These are phyloP conservation scores for Boletellus sp. DNA, from an alignment of 768 basidiomycete genomes.

Conservation along the genomic window DNA sequence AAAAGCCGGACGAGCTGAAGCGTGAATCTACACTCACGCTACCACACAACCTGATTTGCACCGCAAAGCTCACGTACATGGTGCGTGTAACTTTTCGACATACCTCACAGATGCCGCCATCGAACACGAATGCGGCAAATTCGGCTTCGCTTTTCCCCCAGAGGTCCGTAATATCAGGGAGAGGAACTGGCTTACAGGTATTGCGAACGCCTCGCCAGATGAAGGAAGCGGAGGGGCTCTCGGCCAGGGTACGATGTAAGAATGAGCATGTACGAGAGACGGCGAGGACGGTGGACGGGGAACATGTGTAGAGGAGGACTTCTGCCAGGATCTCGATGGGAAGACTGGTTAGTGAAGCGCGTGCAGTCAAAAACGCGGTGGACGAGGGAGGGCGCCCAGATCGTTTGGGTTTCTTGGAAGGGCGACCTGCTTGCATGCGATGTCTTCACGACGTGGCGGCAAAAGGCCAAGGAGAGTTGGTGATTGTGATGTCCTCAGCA, in stretches of 20 bases:
- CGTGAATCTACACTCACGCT: conserved; percentile 25
- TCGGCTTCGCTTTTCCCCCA: conserved; percentile 47
- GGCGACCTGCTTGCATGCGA: neutral
- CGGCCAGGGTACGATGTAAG: conserved; percentile 47
- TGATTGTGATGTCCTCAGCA: too few relatives aligned
- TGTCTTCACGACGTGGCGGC: too few relatives aligned
- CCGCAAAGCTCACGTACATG: conserved; percentile 47
- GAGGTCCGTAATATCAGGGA: conserved; percentile 41
- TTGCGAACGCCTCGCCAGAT: conserved; percentile 59
- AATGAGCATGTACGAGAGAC: conserved; percentile 55
- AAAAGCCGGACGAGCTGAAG: neutral
- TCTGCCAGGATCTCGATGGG: conserved; percentile 67
- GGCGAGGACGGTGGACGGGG: conserved; percentile 55
- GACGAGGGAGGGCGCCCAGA: neutral
- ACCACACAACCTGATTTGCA: conserved; percentile 45
- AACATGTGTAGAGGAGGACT: conserved; percentile 49
- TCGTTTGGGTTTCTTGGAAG: conserved; percentile 12
- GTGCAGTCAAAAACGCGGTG: neutral
- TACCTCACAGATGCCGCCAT: conserved; percentile 55
- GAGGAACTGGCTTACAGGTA: conserved; percentile 28
- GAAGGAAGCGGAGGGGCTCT: conserved; percentile 40
- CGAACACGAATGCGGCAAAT: conserved; percentile 65
- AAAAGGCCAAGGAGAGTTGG: too few relatives aligned
- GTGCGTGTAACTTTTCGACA: conserved; percentile 37
- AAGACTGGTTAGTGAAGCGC: conserved; percentile 26